These are phyloP conservation scores for Oropetium thomaeum DNA, from an alignment of 176 grass and related monocot species.

Conservation along the genomic window DNA sequence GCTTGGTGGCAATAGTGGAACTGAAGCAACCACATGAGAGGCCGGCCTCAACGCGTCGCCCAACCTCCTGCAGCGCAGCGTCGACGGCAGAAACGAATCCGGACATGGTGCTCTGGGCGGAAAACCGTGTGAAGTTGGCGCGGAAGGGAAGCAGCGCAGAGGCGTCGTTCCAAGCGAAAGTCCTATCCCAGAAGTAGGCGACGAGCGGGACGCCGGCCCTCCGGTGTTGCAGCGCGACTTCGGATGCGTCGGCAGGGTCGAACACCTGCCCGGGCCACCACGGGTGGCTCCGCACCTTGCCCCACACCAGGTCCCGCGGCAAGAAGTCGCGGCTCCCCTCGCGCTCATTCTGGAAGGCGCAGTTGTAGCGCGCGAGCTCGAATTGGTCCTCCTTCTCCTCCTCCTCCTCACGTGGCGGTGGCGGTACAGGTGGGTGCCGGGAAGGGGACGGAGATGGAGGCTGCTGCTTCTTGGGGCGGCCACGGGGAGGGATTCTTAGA, in stretches of 20 bases:
- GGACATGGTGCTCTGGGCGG: conserved; percentile 42
- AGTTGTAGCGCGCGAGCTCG: conserved; percentile 30
- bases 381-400: neutral
- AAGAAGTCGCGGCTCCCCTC: conserved; percentile 29
- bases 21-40: conserved; percentile 53
- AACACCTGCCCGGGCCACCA: conserved; percentile 95
- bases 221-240: conserved; percentile 45
- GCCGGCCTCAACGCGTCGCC: conserved; percentile 38
- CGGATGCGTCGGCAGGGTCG: conserved; percentile 62
- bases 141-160: conserved; percentile 62
- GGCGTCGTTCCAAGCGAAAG: conserved; percentile 70
- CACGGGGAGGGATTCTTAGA: conserved; percentile 34
- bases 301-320: conserved; percentile 58
- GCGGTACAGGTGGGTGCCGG: neutral
- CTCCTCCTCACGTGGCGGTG: neutral
- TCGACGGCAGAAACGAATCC: conserved; percentile 49
- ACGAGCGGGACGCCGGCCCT: conserved; percentile 51
- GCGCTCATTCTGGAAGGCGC: conserved; percentile 44
- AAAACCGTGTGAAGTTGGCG: conserved; percentile 41
- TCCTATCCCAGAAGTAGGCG: conserved; percentile 75
- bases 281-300: conserved; percentile 82
- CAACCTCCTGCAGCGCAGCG: conserved; percentile 57
- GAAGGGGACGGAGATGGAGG: neutral
- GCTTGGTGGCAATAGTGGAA: conserved; percentile 24
- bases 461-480: conserved; percentile 31